A percentile compares a stretch with the other conserved stretches of the same genome.
Evolutionary conservation across 164 flowering plant genomes (phyloP).

Genomic region (Tinospora cordifolia): DNA sequence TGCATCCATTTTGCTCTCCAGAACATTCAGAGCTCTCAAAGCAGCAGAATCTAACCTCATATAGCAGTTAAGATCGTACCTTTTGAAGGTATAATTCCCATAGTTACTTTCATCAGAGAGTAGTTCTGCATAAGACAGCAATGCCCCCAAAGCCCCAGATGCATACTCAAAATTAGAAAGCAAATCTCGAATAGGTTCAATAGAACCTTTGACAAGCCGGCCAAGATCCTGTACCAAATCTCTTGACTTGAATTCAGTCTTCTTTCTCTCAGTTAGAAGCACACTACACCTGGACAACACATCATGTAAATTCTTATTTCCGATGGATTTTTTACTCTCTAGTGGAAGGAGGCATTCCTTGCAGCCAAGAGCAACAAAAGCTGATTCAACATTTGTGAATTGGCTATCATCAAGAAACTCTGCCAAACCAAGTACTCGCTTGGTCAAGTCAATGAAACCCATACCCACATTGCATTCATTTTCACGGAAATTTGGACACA

Average conservation of each 20-base stretch:
- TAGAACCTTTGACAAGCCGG: constrained; percentile 81
- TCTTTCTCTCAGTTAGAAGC: constrained; percentile 87
- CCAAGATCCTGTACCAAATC: constrained; percentile 83
- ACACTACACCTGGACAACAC: constrained; percentile 71
- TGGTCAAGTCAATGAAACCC: constrained; percentile 66
- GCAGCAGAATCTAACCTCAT: constrained; percentile 99
- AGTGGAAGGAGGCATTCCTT: constrained; percentile 82
- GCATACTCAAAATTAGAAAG: constrained; percentile 69
- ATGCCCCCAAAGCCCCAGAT: constrained; percentile 64
- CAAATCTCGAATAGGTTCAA: constrained; percentile 75
- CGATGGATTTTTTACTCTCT: constrained; percentile 55
- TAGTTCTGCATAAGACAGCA: constrained; percentile 73
- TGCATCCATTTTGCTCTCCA: constrained; percentile 94
- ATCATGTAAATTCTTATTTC: constrained; percentile 47
- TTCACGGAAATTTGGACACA: constrained; percentile 48
- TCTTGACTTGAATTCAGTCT: constrained; percentile 69
- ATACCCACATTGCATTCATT: constrained; percentile 73
- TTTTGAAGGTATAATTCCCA: constrained; percentile 51
- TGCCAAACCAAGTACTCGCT: constrained; percentile 69
- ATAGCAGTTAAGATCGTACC: constrained; percentile 61
- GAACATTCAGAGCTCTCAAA: constrained; percentile 80
- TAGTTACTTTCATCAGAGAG: constrained; percentile 87
- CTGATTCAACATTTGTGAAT: constrained; percentile 85
- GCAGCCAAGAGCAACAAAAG: constrained; percentile 86
- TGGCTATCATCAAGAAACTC: constrained; percentile 96